Evolutionary conservation across 768 basidiomycete species (phyloP).

Genomic region (Phaeolepiota aurea): DNA sequence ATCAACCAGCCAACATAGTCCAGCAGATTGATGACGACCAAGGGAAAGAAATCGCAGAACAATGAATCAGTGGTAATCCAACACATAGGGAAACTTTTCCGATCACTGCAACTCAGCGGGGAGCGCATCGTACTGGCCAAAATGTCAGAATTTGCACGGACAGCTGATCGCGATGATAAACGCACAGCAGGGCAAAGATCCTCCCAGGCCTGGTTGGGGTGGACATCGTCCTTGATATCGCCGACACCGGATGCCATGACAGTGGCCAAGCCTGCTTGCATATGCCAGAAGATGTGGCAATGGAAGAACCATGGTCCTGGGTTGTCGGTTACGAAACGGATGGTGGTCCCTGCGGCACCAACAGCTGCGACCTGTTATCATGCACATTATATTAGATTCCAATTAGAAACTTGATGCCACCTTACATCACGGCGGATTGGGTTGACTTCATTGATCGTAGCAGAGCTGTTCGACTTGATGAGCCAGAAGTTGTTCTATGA

Average conservation of each 20-base stretch:
- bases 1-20: background rate
- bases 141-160: background rate
- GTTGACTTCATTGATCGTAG: slow-evolving; percentile 30
- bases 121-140: slow-evolving; percentile 6
- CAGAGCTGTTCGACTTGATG: slow-evolving; percentile 24
- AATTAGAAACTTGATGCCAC: background rate
- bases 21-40: too few species aligned
- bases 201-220: slow-evolving; percentile 14
- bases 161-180: background rate
- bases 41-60: background rate
- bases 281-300: slow-evolving; percentile 30
- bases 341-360: slow-evolving; percentile 15
- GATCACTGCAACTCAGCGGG: slow-evolving; percentile 5
- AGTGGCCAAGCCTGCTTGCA: slow-evolving; percentile 32
- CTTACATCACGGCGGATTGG: slow-evolving; percentile 26
- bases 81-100: background rate
- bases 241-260: slow-evolving; percentile 25
- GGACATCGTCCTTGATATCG: slow-evolving; percentile 6
- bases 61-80: background rate
- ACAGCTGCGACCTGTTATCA: slow-evolving; percentile 10
- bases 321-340: slow-evolving; percentile 18
- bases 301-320: slow-evolving; percentile 17
- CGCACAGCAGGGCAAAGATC: slow-evolving; percentile 17
- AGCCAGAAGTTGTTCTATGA: slow-evolving; percentile 28
- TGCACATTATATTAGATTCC: too few species aligned